Percentiles rank a stretch among this genome's conserved stretches.
These are phyloP conservation scores for Melaleuca quinquenervia DNA, from an alignment of 345 rosid species.

Conservation along the genomic window DNA sequence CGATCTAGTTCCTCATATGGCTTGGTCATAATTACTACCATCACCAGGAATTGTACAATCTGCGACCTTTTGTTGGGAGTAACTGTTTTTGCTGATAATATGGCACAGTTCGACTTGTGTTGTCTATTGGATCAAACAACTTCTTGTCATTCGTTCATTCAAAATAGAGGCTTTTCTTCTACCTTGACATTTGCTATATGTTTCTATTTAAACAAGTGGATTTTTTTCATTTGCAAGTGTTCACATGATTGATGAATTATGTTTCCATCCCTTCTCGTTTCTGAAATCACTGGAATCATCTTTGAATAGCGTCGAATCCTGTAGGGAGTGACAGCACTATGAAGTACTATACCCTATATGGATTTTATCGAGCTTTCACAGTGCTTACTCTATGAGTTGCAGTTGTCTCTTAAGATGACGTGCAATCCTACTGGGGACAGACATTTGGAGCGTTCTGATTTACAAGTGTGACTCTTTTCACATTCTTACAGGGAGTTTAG, in stretches of 20 bases:
- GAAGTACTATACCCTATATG: not conserved
- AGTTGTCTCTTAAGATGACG: not conserved
- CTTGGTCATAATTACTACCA: not conserved
- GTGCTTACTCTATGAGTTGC: not conserved
- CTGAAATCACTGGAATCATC: not conserved
- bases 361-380: not conserved
- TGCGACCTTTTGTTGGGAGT: not conserved
- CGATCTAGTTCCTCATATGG: not conserved
- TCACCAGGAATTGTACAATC: not conserved
- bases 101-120: not conserved
- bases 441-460: not conserved
- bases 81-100: not conserved
- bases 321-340: not conserved
- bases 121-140: not conserved
- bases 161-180: not conserved
- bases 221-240: not conserved
- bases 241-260: not conserved
- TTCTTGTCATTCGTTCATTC: not conserved
- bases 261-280: not conserved
- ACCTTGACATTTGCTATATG: not conserved
- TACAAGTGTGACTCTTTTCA: not conserved
- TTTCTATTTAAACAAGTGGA: not conserved
- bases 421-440: not conserved
- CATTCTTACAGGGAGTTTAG: slow-evolving; percentile 31
- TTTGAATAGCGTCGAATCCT: not conserved